These are phyloP conservation scores for Herpetospermum pedunculosum DNA, from an alignment of 306 rosid genomes.

Conservation along the genomic window DNA sequence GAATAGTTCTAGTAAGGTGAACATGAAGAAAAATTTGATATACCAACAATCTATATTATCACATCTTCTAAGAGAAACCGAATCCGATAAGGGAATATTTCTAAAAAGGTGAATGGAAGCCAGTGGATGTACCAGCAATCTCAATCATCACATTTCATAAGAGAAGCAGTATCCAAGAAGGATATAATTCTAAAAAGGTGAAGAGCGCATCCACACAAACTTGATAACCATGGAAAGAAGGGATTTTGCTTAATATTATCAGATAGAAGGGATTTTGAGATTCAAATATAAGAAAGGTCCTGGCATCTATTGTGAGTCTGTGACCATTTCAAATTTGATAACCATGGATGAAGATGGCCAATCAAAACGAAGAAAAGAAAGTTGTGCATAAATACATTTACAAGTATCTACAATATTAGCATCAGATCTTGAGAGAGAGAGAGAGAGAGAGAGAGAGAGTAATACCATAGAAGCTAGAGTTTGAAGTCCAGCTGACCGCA, in stretches of 20 bases:
- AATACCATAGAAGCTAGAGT: slow-evolving; percentile 71
- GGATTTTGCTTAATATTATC: not conserved
- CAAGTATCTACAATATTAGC: not conserved
- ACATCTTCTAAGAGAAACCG: not conserved
- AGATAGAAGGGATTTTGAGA: not conserved
- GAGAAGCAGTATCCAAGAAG: not conserved
- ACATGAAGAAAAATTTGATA: not conserved
- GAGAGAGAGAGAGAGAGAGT: not conserved
- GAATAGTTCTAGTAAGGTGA: not conserved
- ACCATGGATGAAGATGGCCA: not conserved
- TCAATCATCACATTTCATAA: not conserved
- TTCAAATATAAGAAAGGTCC: not conserved
- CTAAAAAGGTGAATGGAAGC: not conserved
- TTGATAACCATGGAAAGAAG: not conserved
- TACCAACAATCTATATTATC: not conserved
- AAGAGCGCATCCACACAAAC: not conserved
- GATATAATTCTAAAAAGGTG: not conserved
- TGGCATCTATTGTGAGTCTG: not conserved
- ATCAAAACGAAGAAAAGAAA: slow-evolving; percentile 1
- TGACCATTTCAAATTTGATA: not conserved
- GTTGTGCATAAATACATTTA: not conserved
- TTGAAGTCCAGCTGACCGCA: slow-evolving; percentile 79
- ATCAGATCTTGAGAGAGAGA: slow-evolving; percentile 7
- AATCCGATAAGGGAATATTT: not conserved
- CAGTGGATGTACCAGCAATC: not conserved